Conservation (phyloP, 495 filamentous ascomycete genomes). For the Aspergillus hancockii region DNA sequence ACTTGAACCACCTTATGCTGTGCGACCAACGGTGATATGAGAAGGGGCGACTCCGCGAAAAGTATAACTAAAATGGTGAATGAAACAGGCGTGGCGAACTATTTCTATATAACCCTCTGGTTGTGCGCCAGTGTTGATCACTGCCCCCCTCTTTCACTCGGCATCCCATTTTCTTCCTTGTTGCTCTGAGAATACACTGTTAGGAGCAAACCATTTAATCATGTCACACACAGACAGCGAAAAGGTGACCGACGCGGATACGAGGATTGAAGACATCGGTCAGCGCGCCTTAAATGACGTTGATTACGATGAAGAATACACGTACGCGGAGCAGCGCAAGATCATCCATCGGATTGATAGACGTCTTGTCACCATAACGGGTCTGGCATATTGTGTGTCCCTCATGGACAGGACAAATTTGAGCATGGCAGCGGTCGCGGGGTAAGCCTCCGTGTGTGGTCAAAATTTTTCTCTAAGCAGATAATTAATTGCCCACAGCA, state of each 20-base stretch:
- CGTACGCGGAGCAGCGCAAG: slow-evolving; percentile 34
- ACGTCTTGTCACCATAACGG: slow-evolving; percentile 63
- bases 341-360: slow-evolving; percentile 63
- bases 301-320: slow-evolving; percentile 39
- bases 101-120: not conserved
- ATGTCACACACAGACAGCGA: slow-evolving; percentile 22
- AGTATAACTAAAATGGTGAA: not conserved
- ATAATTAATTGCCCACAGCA: slow-evolving; percentile 23
- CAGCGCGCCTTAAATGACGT: slow-evolving; percentile 15
- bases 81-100: not conserved
- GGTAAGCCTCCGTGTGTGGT: slow-evolving; percentile 27
- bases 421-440: slow-evolving; percentile 62
- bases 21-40: not conserved
- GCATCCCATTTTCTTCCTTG: not conserved
- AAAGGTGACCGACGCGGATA: slow-evolving; percentile 25
- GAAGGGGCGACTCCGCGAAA: not conserved
- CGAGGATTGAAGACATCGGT: slow-evolving; percentile 34
- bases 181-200: not conserved
- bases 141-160: not conserved
- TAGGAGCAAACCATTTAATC: not conserved
- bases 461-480: not conserved
- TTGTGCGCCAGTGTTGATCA: not conserved
- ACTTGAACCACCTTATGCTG: not conserved
- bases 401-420: slow-evolving; percentile 73
- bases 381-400: slow-evolving; percentile 64